Base-by-base conservation (phyloP, 2,329 filamentous ascomycete species). In the Verticillium isaacii region DNA sequence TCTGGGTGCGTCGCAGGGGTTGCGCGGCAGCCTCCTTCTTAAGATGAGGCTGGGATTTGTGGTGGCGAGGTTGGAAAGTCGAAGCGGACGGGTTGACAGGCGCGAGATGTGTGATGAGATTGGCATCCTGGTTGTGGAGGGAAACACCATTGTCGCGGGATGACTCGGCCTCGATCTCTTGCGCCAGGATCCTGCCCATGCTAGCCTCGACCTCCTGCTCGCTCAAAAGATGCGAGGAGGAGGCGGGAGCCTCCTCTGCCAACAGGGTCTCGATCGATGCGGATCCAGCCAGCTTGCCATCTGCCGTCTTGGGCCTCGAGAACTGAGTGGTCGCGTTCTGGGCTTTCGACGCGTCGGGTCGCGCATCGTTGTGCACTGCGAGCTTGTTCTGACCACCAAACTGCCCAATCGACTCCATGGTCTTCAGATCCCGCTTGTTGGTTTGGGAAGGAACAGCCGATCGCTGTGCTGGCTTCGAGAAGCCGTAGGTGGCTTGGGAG, bases 1-100 rank as follows among this genome's bases (percentile, higher is more conserved):
- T 80, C 64, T 82, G 78, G 1, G 78, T 80, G 57, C 76, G 74
- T 58, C 78, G 74, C 36, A 80, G 70, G 50, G 68, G 71, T 23
- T 75, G 78, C 58, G 73, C 57, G 29, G 45, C 45, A 41, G 63
- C 75, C 60, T 79, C 75, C 56, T 70, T 66, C 65, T 80, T 82
- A 58, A 85, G 75, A 60, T 80, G 77, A 12, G 83, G 82, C 70
- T 85, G 83, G 68, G 82, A 85, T 70, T 80, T 83, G 73, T 81
- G 74, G 58, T 85, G 82, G 37, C 82, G 80, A 62, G 77, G 76
- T 60, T 77, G 74, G 32, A 72, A 67, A 37, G 71, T 63, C 56
- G 54, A 29, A 9, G 23, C 15, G 9, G 45, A 23, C 5, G 45
- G 45, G 9, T 50, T 50, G n/a, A n/a, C 19, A 12, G 45, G n/a